Base-by-base conservation (phyloP, 495 filamentous ascomycete genomes). In the Arthonia radiata region DNA sequence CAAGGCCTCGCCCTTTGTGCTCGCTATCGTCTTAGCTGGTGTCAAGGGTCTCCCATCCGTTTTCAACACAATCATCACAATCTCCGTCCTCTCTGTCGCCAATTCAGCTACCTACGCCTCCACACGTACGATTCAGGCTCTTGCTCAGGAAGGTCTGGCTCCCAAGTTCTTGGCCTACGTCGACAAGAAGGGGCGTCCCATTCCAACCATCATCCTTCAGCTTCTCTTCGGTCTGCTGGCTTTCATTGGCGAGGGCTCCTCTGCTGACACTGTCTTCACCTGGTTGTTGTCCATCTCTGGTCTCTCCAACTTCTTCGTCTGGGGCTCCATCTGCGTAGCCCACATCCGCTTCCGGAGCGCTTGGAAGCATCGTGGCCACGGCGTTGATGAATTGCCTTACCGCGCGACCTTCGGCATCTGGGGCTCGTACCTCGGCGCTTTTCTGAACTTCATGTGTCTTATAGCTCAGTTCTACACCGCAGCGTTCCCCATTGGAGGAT, bases 11-110 rank as follows among this genome's bases (percentile, higher is more conserved):
- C 75, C 74, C 4, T 77, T 81, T 34, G 76, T 79, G 2, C 53
- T 81, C 13, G 68, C 74, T 6, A 64, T 74, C 28, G 45, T 59
- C 31, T 53, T 64, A 25, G 75, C 73, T 2, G 64, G 64, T 33
- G 60, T 82, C 25, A 43, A 40, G 2, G 69, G 65, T 4, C 64
- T 71, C 25, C 64, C 72, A 23, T 63, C 63, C 24, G 64, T 81
- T 42, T 70, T 81, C 52, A 80, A 79, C 41, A 59, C 64, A 27
- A 56, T 78, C 37, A 73, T 80, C 41, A 56, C 73, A 15, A 50
- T 77, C 14, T 70, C 69, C 14, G 69, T 76, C 29, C 50, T 80
- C 5, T 37, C 32, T 17, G 62, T 72, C 17, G 68, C 63, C 36
- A 71, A 71, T 43, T 69, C 66, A 10, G 60, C 55, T 31, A 62